Conservation (phyloP, 495 filamentous ascomycete genomes). For the Trichoderma parareesei region DNA sequence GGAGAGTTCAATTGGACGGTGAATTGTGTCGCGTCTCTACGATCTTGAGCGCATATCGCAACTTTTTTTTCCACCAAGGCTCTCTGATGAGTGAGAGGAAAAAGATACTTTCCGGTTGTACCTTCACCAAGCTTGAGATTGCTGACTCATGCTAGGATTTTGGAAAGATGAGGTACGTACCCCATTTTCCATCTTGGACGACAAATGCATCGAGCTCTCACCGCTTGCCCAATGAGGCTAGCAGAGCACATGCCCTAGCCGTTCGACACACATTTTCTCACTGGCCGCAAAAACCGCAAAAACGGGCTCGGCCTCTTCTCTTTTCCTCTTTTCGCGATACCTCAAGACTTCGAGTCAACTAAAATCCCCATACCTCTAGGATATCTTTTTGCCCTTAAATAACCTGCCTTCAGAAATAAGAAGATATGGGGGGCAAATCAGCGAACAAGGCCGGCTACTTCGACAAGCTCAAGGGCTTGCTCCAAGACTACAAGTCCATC, state of each 20-base stretch:
- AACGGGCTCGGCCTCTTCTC: constrained; percentile 17
- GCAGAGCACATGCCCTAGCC: constrained; percentile 24
- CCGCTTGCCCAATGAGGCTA: constrained; percentile 10
- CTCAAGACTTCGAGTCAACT: neutral
- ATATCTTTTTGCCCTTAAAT: constrained; percentile 71
- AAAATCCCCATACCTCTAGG: constrained; percentile 13
- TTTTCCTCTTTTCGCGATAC: constrained; percentile 2
- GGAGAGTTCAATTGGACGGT: constrained; percentile 3
- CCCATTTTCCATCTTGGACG: neutral
- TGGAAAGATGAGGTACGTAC: neutral
- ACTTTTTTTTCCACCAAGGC: neutral
- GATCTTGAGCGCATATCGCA: neutral
- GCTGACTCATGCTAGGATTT: neutral
- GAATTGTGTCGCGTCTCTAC: neutral
- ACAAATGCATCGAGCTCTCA: neutral
- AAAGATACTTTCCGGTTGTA: constrained; percentile 8
- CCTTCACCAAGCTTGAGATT: neutral
- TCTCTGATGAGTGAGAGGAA: neutral
- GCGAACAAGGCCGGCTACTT: constrained; percentile 95
- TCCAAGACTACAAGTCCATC: constrained; percentile 86
- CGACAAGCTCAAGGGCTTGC: constrained; percentile 92
- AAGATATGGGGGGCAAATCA: constrained; percentile 99
- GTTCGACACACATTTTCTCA: constrained; percentile 18
- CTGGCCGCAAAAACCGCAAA: constrained; percentile 20
- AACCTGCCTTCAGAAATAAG: constrained; percentile 91